Base-by-base conservation (phyloP, 345 rosid genomes). In the Trapa bicornis region DNA sequence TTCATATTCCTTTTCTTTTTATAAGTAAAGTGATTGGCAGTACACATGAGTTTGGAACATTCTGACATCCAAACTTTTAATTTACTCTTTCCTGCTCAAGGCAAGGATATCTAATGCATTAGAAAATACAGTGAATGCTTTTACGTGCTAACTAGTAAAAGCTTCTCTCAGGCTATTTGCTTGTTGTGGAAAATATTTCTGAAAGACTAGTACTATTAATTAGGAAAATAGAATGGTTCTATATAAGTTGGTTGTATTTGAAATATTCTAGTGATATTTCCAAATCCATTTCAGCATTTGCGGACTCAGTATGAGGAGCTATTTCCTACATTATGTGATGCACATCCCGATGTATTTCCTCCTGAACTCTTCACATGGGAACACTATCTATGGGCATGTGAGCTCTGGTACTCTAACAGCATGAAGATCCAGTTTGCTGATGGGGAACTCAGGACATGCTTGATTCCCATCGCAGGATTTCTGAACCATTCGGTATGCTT, bases 361-460 rank as follows among this genome's bases (percentile, higher is more conserved):
- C 70, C 77, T 4, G 83, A 87, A 78, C 71, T 79, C 69, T 93
- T 87, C 68, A 84, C 86, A 0, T 87, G 94, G 92, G 98, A 93
- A 69, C 86, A 84, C 39, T 93, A 83, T 77, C 76, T 90, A 72
- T 93, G 96, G 94, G 92, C 96, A 67, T 93, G 98, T 56, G 96
- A 93, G 76, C 86, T 90, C 65, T 93, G 84, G 90, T 93, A 93
- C 87, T 87, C 97, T 36, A 93, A 93, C 75, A 84, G 97, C 80
- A 88, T 93, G 92, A 89, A 88, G 82, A 74, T 90, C 72, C 80
- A 80, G 74, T 87, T 84, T 81, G 77, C 77, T 58, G 96, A 86
- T 81, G 97, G 96, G 66, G 80, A 77, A 80, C 79, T 94, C 37
- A 83, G 80, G 75, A 94, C 97, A 66, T 94, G 97, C 71, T 86